Evolutionary conservation across 805 yeast species (phyloP), one percentile per base, ranked within the genome.

Genomic region (Candida patagonica): DNA sequence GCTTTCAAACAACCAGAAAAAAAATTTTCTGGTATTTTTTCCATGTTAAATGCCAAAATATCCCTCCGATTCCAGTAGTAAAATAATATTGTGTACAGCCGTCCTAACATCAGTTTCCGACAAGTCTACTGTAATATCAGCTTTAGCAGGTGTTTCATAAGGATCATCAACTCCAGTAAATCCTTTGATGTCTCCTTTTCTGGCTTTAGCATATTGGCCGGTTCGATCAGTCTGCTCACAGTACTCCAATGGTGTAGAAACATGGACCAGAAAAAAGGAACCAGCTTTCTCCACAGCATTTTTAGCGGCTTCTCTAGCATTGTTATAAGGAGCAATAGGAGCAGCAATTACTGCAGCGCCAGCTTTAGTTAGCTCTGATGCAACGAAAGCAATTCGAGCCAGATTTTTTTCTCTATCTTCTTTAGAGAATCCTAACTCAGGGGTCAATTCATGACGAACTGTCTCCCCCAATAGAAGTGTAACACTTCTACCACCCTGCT

Each of bases 261-360:
- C 71, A 37, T 74, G 72, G 22, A 74, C 72, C 12, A 67, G 55
- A 55, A 71, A 62, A 58, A 74, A 74, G 9, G 71, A 54, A 39
- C 79, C 78, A 37, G 67, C 58, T 58, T 67, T 67, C 49, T 71
- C 66, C 25, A 72, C 62, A 20, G 60, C 54, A 42, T 63, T 62
- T 44, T 66, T 66, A 23, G 73, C 70, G 12, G 47, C 44, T n/a
- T 60, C 54, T 30, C 74, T 62, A 44, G 70, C 67, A 32, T 60
- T 61, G 30, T 63, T 61, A 26, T 65, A 63, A 8, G 71, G 66
- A 22, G 77, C 72, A 42, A 65, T 59, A 39, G 77, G 71, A 12
- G 80, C 74, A 37, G 82, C 72, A 48, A 88, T 81, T 30, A 89
- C 89, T 51, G 95, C 97, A 7, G 95, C 68, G 42, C 96, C 96